A percentile compares a stretch with the other conserved stretches of the same genome.
Evolutionary conservation across 2,329 filamentous ascomycete species (phyloP).

Genomic region (Stylonectria norvegica): DNA sequence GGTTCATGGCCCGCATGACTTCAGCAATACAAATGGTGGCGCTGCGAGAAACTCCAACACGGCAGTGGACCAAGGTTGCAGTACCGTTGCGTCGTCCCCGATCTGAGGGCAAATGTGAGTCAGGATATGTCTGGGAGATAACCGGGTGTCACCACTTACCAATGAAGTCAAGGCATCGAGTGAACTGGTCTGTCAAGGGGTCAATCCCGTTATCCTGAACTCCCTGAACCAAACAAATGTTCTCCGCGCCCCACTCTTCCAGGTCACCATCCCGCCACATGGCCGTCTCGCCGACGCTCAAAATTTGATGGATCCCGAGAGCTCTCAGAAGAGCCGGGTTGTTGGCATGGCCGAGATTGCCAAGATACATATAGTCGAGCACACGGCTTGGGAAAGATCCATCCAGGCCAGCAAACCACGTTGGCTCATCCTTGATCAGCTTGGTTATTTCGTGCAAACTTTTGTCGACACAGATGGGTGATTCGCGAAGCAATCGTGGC

Average conservation of each 20-base stretch:
- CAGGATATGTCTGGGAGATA: neutral
- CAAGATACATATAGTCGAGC: conserved; percentile 91
- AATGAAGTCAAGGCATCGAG: conserved; percentile 84
- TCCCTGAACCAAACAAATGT: conserved; percentile 74
- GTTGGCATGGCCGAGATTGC: conserved; percentile 89
- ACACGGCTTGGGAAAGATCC: conserved; percentile 88
- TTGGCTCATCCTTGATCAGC: conserved; percentile 59
- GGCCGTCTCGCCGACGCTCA: conserved; percentile 88
- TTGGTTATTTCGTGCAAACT: conserved; percentile 51
- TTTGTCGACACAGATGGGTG: conserved; percentile 52
- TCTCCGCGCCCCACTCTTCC: conserved; percentile 71
- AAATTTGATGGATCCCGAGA: conserved; percentile 79
- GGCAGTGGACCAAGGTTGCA: conserved; percentile 91
- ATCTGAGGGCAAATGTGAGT: conserved; percentile 48
- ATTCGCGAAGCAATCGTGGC: conserved; percentile 68
- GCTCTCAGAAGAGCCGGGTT: conserved; percentile 78
- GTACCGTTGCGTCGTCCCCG: conserved; percentile 71
- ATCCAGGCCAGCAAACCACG: conserved; percentile 80
- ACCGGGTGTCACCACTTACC: conserved; percentile 53
- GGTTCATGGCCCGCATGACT: conserved; percentile 76
- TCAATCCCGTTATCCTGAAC: conserved; percentile 98
- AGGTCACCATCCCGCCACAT: conserved; percentile 72
- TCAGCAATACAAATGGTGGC: conserved; percentile 99
- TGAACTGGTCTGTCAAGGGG: conserved; percentile 80
- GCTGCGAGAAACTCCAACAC: conserved; percentile 90